These are phyloP conservation scores for Mycena venus DNA, from an alignment of 768 basidiomycete genomes.

Conservation along the genomic window DNA sequence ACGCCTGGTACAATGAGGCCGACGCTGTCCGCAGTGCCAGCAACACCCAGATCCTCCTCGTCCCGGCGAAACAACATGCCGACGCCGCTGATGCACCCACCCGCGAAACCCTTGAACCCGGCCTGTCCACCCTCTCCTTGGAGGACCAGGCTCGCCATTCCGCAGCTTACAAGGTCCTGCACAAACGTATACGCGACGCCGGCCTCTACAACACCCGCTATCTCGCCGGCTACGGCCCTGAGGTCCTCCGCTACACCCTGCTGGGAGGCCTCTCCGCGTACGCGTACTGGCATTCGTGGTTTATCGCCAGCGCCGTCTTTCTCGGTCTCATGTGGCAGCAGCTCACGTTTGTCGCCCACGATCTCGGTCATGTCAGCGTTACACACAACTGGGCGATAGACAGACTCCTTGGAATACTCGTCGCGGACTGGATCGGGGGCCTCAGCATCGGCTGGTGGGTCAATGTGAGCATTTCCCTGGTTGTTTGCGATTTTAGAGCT, in stretches of 20 bases:
- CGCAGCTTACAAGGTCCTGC: slow-evolving; percentile 84
- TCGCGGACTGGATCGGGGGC: slow-evolving; percentile 92
- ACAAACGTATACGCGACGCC: slow-evolving; percentile 77
- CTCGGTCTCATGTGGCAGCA: slow-evolving; percentile 97
- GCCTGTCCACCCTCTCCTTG: slow-evolving; percentile 67
- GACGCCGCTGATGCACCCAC: slow-evolving; percentile 47
- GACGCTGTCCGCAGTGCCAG: slow-evolving; percentile 45
- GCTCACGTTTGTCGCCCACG: slow-evolving; percentile 91
- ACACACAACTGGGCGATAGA: slow-evolving; percentile 90
- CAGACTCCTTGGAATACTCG: slow-evolving; percentile 79
- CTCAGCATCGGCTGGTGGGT: slow-evolving; percentile 99
- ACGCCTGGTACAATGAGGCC: slow-evolving; percentile 78
- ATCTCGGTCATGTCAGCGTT: slow-evolving; percentile 95
- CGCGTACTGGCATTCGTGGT: slow-evolving; percentile 75
- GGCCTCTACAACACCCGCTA: slow-evolving; percentile 91
- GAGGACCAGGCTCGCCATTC: slow-evolving; percentile 76
- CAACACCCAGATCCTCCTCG: slow-evolving; percentile 73
- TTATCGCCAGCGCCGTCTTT: slow-evolving; percentile 80
- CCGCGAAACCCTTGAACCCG: slow-evolving; percentile 64
- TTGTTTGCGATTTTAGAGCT: slow-evolving; percentile 7
- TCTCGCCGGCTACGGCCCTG: slow-evolving; percentile 90
- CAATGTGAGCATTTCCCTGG: slow-evolving; percentile 70
- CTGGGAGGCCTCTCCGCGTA: slow-evolving; percentile 72
- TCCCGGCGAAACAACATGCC: slow-evolving; percentile 53
- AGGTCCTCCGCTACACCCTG: slow-evolving; percentile 82